Evolutionary conservation across 2,329 filamentous ascomycete species (phyloP).

Genomic region (Lomentospora prolificans): DNA sequence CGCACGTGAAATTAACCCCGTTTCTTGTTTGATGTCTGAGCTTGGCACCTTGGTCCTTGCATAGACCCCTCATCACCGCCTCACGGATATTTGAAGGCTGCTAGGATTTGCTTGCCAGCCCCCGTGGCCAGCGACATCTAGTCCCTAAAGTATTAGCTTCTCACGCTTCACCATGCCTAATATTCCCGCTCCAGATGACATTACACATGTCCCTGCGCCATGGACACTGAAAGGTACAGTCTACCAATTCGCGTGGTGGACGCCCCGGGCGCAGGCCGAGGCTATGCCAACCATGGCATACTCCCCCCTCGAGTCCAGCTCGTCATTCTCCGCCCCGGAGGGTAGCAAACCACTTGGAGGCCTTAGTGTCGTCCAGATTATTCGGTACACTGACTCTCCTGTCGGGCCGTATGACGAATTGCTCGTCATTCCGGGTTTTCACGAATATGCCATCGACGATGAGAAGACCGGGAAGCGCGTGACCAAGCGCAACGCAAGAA

Average conservation of each 20-base stretch:
- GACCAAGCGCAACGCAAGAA: conserved; percentile 27
- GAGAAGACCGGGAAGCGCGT: conserved; percentile 20
- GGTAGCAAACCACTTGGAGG: conserved; percentile 29
- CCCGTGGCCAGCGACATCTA: too few species aligned
- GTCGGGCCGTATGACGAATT: conserved; percentile 46
- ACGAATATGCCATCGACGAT: conserved; percentile 28
- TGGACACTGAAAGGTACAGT: background rate
- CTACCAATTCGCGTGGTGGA: conserved; percentile 2
- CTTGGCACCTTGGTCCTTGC: too few species aligned
- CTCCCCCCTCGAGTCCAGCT: conserved; percentile 31
- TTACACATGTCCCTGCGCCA: background rate
- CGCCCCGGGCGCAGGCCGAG: background rate
- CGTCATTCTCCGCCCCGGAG: conserved; percentile 24
- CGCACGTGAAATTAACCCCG: too few species aligned
- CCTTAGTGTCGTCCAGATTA: conserved; percentile 37
- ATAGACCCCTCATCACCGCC: too few species aligned
- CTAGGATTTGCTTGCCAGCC: too few species aligned
- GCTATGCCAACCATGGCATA: background rate
- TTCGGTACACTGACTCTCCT: conserved; percentile 39
- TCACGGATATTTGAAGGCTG: too few species aligned
- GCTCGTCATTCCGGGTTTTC: conserved; percentile 35
- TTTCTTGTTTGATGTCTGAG: too few species aligned
- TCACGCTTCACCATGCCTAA: background rate
- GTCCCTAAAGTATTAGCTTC: background rate
- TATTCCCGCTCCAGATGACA: background rate